Evolutionary conservation across 768 basidiomycete species (phyloP).

Genomic region (Lactarius vividus): DNA sequence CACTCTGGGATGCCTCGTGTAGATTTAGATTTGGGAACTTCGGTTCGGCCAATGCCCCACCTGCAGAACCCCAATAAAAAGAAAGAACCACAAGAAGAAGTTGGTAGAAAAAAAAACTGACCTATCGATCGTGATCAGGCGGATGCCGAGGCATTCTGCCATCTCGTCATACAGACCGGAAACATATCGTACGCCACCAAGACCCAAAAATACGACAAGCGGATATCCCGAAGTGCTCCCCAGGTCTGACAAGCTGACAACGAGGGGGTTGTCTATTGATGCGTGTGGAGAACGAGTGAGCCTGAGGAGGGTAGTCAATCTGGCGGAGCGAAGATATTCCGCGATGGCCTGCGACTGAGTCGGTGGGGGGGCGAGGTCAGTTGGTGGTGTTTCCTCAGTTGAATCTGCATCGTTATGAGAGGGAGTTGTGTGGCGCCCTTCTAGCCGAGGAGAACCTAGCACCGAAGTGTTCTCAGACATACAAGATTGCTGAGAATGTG

Average conservation of each 20-base stretch:
- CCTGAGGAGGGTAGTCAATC: constrained; percentile 76
- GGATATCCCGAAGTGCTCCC: constrained; percentile 84
- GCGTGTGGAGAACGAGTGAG: constrained; percentile 81
- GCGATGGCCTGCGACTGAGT: constrained; percentile 71
- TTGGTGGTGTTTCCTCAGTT: constrained; percentile 39
- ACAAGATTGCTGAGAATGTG: constrained; percentile 30
- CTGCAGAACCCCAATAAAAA: constrained; percentile 39
- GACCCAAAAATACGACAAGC: constrained; percentile 86
- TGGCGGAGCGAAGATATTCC: constrained; percentile 81
- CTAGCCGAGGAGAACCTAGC: constrained; percentile 13
- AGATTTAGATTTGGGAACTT: constrained; percentile 58
- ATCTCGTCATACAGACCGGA: constrained; percentile 97
- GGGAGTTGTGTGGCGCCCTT: constrained; percentile 6
- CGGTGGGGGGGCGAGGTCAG: constrained; percentile 43
- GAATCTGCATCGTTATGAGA: constrained; percentile 27
- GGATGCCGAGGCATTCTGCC: constrained; percentile 80
- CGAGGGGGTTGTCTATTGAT: constrained; percentile 67
- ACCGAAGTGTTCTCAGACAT: constrained; percentile 26
- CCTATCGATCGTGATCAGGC: constrained; percentile 94
- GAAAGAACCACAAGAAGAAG: background rate
- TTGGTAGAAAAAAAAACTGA: constrained; percentile 36
- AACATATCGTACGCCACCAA: constrained; percentile 92
- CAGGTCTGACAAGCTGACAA: constrained; percentile 91
- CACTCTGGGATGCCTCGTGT: constrained; percentile 85
- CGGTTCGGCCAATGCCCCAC: constrained; percentile 92